Evolutionary conservation across 2,329 filamentous ascomycete genomes (phyloP), one percentile per base, ranked within the genome.

Genomic region (Ophiostoma montium): DNA sequence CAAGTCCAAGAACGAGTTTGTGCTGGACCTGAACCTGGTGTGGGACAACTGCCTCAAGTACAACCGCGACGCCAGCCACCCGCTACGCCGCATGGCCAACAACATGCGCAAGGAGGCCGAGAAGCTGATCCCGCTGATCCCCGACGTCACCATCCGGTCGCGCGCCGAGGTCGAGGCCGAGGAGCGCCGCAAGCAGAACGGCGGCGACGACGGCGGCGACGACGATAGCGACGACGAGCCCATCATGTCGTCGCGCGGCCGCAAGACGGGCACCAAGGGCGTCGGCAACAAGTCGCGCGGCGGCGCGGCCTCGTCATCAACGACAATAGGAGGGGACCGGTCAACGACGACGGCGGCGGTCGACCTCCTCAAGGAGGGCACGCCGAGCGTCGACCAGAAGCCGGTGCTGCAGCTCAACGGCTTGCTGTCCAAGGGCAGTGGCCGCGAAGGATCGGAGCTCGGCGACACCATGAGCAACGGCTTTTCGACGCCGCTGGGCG

Each of bases 91-190:
- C 61, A 94, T 95, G 72, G 92, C 92, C 12, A 81, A 94, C 52
- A 86, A 88, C 55, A 96, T 98, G 92, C 81, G 88, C 57, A 96
- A 92, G 62, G 89, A 96, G 66, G 94, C 92, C 1, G 90, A 96
- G 66, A 96, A 95, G 65, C 76, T 98, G 38, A 89, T 95, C 13
- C 89, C 89, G 6, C 70, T 96, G 36, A 98, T 98, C 53, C 92
- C 92, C 0, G 92, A 98, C 56, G 84, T 98, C 56, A 76, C 82
- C 21, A 87, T 98, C 55, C 78, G 88, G 55, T 86, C 94, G 55
- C 83, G 92, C 54, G 92, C 89, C 16, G 92, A 96, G 62, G 88
- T 96, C 7, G 92, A 98, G 66, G 85, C 85, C 15, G 86, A 92
- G 57, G 80, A 84, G 64, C 78, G 90, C 48, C 76, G 88, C 53